These are phyloP conservation scores for Pachysandra terminalis DNA, from an alignment of 164 flowering plant genomes.

Conservation along the genomic window DNA sequence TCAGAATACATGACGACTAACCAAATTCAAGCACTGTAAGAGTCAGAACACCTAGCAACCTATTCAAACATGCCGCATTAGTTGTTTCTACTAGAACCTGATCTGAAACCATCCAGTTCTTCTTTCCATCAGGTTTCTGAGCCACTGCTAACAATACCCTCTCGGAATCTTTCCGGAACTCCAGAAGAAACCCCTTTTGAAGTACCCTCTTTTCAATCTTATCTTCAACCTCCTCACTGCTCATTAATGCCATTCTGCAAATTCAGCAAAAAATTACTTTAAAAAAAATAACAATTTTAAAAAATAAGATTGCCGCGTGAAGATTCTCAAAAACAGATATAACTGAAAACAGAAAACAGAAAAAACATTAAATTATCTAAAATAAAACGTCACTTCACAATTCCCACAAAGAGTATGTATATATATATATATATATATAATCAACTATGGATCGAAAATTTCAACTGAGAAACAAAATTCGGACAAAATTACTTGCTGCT, in stretches of 20 bases:
- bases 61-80: constrained; percentile 35
- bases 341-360: background rate
- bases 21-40: constrained; percentile 11
- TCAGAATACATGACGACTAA: constrained; percentile 4
- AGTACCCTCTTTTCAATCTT: constrained; percentile 50
- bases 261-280: background rate
- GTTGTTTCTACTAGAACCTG: constrained; percentile 64
- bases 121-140: constrained; percentile 91
- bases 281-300: background rate
- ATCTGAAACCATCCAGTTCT: constrained; percentile 94
- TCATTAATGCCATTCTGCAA: constrained; percentile 43
- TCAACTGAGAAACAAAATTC: background rate
- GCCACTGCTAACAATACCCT: constrained; percentile 81
- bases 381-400: background rate
- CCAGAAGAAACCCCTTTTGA: constrained; percentile 63
- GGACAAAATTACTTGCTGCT: constrained; percentile 32
- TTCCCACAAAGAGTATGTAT: background rate
- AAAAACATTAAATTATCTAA: background rate
- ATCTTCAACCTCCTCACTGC: constrained; percentile 44
- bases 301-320: background rate
- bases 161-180: constrained; percentile 83
- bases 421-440: too few relatives aligned
- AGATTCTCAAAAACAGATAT: background rate
- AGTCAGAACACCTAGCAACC: constrained; percentile 41
- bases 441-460: too few relatives aligned